These are phyloP conservation scores for Neurospora sp. DNA, from an alignment of 495 filamentous ascomycete genomes.

Conservation along the genomic window DNA sequence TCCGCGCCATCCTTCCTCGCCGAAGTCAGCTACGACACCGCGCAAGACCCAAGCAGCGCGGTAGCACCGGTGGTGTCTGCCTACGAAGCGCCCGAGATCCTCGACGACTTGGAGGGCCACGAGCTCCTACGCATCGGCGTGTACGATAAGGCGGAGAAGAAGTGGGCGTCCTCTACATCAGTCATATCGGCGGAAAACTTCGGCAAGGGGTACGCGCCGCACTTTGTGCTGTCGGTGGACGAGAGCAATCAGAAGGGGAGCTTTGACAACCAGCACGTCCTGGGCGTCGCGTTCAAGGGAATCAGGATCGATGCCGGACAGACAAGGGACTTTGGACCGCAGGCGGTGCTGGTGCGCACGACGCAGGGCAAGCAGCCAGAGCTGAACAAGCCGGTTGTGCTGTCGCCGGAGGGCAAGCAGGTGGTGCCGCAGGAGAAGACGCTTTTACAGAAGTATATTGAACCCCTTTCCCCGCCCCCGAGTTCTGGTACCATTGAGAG, in stretches of 20 bases:
- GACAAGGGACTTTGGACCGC: slow-evolving; percentile 46
- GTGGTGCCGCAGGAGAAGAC: slow-evolving; percentile 52
- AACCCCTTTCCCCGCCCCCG: slow-evolving; percentile 3
- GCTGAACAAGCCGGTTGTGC: slow-evolving; percentile 56
- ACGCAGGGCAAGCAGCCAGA: slow-evolving; percentile 41
- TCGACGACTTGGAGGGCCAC: slow-evolving; percentile 12
- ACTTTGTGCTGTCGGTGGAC: slow-evolving; percentile 36
- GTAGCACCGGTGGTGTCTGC: slow-evolving; percentile 25
- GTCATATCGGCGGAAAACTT: slow-evolving; percentile 40
- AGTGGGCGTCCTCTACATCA: slow-evolving; percentile 40
- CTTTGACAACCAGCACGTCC: slow-evolving; percentile 11
- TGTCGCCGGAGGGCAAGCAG: slow-evolving; percentile 50
- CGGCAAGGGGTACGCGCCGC: slow-evolving; percentile 41
- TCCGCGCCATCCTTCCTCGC: slow-evolving; percentile 31
- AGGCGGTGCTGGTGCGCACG: slow-evolving; percentile 40
- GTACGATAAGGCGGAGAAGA: slow-evolving; percentile 27
- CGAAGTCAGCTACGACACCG: slow-evolving; percentile 35
- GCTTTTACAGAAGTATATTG: slow-evolving; percentile 58
- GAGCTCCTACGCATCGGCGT: slow-evolving; percentile 39
- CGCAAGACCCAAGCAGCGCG: slow-evolving; percentile 4
- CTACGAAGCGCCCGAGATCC: slow-evolving; percentile 40
- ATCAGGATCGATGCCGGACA: slow-evolving; percentile 43
- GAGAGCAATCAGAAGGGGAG: slow-evolving; percentile 13
- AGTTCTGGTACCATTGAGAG: slow-evolving; percentile 14
- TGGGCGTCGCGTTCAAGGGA: slow-evolving; percentile 32